Evolutionary conservation across 345 rosid species (phyloP), one percentile per base, ranked within the genome.

Genomic region (Acer campestre): DNA sequence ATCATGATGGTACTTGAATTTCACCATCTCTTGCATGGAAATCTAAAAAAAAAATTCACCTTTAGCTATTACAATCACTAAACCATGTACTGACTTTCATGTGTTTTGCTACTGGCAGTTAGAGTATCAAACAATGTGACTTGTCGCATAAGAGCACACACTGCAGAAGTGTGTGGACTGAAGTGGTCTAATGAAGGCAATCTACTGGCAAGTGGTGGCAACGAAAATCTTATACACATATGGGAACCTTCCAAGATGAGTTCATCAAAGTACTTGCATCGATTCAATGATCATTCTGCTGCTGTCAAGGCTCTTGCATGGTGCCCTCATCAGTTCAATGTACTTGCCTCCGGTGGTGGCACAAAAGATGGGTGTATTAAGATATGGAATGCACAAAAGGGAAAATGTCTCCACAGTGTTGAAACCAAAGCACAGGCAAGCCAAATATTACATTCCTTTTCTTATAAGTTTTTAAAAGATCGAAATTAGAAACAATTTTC

Each of bases 281-380:
- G 74, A 46, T 76, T 87, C 66, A 56, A 13, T 8, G 88, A 73
- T 17, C 92, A 89, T 77, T 10, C 64, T 67, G 82, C 90, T 23
- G 90, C 92, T 44, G 89, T 89, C 35, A 89, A 85, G 80, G 90
- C 92, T 71, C 89, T 89, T 70, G 90, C 89, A 10, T 85, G 90
- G 92, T 87, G 89, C 76, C 92, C 90, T 11, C 81, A 84, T 70
- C 89, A 84, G 66, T 76, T 75, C 29, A 80, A 84, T 49, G 80
- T 84, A n/a, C 90, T 89, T 68, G 89, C 90, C 64, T 85, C 92
- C 7, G 92, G 92, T 71, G 90, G 90, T 29, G 92, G 92, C 64
- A 75, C 86, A 25, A 61, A 40, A 25, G 92, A 89, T 78, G 87
- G 90, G 23, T 76, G 83, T 42, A 84, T 89, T 40, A 87, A 81